phyloP scores from a whole-genome alignment of 2,329 filamentous ascomycete genomes.

The Neobulgaria alba region DNA sequence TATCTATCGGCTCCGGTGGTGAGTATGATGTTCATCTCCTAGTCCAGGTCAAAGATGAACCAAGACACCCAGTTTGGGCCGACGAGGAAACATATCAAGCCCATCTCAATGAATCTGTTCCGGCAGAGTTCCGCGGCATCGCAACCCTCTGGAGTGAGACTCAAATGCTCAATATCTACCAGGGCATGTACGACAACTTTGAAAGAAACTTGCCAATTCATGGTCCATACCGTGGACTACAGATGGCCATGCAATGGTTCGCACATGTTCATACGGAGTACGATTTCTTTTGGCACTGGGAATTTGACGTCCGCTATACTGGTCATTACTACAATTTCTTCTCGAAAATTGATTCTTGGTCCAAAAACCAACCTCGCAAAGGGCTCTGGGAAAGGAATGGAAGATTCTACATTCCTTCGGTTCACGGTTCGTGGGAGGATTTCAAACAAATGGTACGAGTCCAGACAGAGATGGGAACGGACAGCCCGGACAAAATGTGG shows the following conservation, averaged over 20 bases:
- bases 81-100: slow-evolving; percentile 59
- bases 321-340: slow-evolving; percentile 77
- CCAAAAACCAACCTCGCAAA: slow-evolving; percentile 65
- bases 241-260: slow-evolving; percentile 94
- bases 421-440: slow-evolving; percentile 72
- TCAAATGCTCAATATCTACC: slow-evolving; percentile 86
- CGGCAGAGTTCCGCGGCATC: slow-evolving; percentile 80
- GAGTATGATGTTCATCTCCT: slow-evolving; percentile 83
- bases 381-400: slow-evolving; percentile 74
- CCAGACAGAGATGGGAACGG: slow-evolving; percentile 62
- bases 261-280: slow-evolving; percentile 82
- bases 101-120: slow-evolving; percentile 59
- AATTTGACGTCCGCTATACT: slow-evolving; percentile 86
- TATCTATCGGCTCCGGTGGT: slow-evolving; percentile 71
- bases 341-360: slow-evolving; percentile 60
- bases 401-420: slow-evolving; percentile 67
- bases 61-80: slow-evolving; percentile 70
- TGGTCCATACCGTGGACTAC: slow-evolving; percentile 84
- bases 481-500: slow-evolving; percentile 61
- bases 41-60: slow-evolving; percentile 75
- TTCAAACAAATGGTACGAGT: slow-evolving; percentile 71
- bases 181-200: slow-evolving; percentile 74
- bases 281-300: slow-evolving; percentile 90
- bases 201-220: slow-evolving; percentile 67
- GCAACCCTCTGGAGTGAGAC: slow-evolving; percentile 89